These are phyloP conservation scores for Tolypocladium paradoxum DNA, from an alignment of 2,329 filamentous ascomycete species.

Conservation along the genomic window DNA sequence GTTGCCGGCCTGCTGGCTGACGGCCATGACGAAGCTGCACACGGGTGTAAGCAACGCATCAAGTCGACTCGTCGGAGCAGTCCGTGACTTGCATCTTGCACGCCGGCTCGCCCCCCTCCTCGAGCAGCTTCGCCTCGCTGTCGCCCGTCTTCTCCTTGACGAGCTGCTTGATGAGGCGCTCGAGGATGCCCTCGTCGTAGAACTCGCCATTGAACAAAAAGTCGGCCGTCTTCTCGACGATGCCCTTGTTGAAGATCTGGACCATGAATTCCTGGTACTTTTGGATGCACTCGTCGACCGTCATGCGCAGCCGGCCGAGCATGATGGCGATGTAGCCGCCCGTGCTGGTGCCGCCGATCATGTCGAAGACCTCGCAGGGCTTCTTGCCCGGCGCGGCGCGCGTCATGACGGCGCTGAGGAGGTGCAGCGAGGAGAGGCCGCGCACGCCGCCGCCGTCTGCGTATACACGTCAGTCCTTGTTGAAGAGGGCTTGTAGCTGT, in stretches of 20 bases:
- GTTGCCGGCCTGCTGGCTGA: background rate
- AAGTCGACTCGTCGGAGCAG: background rate
- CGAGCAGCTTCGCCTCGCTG: background rate
- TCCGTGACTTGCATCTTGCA: conserved; percentile 1
- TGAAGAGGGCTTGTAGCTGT: background rate
- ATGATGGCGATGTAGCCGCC: conserved; percentile 29
- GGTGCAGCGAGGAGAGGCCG: conserved; percentile 15
- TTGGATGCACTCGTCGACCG: conserved; percentile 1
- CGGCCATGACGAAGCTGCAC: conserved; percentile 3
- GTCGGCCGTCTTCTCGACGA: background rate
- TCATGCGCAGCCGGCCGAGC: conserved; percentile 19
- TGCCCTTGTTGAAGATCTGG: conserved; percentile 1
- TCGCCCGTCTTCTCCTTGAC: background rate
- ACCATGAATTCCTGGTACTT: conserved; percentile 4
- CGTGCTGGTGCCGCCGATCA: conserved; percentile 19
- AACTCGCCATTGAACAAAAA: background rate
- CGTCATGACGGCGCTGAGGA: conserved; percentile 15
- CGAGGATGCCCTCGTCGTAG: background rate
- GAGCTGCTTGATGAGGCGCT: conserved; percentile 1
- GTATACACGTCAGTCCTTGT: background rate
- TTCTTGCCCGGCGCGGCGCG: conserved; percentile 6
- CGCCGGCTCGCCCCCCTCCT: background rate
- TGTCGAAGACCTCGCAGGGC: conserved; percentile 18
- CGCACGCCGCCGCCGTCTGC: conserved; percentile 15
- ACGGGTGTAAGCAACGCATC: background rate